A percentile compares a stretch with the other conserved stretches of the same genome.
phyloP scores from a whole-genome alignment of 306 rosid species.

The Pyrus communis region DNA sequence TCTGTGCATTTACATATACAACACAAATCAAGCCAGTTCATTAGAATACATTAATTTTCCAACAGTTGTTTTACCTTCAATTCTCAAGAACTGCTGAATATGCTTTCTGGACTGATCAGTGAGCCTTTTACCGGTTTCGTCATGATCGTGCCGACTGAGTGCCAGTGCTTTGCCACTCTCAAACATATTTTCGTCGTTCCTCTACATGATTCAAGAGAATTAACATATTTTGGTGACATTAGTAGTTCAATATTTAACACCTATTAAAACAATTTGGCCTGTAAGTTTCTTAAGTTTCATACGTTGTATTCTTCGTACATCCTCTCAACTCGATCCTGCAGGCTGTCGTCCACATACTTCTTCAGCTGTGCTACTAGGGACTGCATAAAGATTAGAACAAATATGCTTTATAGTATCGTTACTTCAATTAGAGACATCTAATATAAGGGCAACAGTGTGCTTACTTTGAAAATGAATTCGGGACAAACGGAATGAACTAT shows the following conservation, averaged over 20 bases:
- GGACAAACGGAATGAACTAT: constrained; percentile 51
- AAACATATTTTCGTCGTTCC: constrained; percentile 25
- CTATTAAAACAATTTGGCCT: background rate
- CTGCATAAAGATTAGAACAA: constrained; percentile 17
- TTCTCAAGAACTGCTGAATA: constrained; percentile 30
- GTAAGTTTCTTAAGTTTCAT: background rate
- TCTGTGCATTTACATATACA: background rate
- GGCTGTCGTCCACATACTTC: constrained; percentile 28
- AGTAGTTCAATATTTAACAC: background rate
- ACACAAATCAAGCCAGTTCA: background rate
- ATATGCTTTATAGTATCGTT: background rate
- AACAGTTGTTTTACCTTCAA: constrained; percentile 34
- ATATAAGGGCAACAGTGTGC: background rate
- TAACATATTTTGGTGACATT: background rate
- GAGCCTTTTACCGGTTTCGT: background rate
- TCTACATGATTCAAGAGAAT: constrained; percentile 20
- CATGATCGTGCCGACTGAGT: background rate
- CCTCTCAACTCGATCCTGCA: constrained; percentile 27
- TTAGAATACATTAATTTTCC: background rate
- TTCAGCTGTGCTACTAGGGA: constrained; percentile 37
- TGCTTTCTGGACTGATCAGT: constrained; percentile 12
- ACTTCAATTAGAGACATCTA: background rate
- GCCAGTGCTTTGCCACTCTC: constrained; percentile 23
- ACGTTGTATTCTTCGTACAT: constrained; percentile 56
- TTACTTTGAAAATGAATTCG: constrained; percentile 54